These are phyloP conservation scores for Larix kaempferi DNA, from an alignment of 75 land plant genomes.

Conservation along the genomic window DNA sequence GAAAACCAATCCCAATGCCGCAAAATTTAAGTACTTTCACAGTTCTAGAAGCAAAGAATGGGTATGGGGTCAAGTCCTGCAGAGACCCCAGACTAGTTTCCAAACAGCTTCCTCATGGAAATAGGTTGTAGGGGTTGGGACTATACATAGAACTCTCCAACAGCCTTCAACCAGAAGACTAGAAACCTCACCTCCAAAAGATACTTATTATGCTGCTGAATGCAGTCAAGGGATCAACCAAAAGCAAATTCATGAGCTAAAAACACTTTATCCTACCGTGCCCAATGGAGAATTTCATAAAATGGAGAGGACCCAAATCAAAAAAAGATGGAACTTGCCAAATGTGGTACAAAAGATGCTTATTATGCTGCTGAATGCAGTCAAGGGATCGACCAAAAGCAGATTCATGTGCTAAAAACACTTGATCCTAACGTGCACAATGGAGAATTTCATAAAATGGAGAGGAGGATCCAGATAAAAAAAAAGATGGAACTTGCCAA, in stretches of 20 bases:
- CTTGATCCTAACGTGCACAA: neutral
- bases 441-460: neutral
- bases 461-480: neutral
- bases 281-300: neutral
- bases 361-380: neutral
- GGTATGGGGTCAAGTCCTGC: neutral
- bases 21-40: neutral
- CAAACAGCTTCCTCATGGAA: neutral
- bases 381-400: neutral
- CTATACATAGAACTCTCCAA: no score
- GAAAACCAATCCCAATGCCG: neutral
- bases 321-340: neutral
- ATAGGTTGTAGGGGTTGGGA: neutral
- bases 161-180: neutral
- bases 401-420: conserved; percentile 7
- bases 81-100: neutral
- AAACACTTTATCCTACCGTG: conserved; percentile 4
- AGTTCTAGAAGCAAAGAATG: neutral
- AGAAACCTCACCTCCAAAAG: neutral
- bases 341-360: neutral
- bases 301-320: neutral
- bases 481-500: neutral
- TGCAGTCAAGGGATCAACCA: neutral
- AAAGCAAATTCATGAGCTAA: conserved; percentile 6
- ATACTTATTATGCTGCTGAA: neutral